Evolutionary conservation across 2,329 filamentous ascomycete species (phyloP).

Genomic region (Epichloe amarillans): DNA sequence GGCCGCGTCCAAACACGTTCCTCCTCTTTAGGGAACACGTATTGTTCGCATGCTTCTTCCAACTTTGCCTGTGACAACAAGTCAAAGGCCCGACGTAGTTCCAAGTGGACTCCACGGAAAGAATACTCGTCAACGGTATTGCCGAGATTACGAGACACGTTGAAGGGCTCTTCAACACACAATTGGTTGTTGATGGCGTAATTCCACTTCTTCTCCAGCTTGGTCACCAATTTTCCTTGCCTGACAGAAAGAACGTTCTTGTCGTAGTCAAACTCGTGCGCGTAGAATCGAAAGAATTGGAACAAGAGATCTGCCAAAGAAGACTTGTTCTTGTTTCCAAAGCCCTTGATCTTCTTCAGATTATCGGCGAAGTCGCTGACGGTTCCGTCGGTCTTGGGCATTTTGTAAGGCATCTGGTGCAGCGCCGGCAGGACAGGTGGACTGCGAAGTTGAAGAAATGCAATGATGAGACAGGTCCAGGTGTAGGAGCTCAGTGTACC

Average conservation of each 20-base stretch:
- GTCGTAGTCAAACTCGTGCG: conserved; percentile 84
- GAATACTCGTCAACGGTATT: conserved; percentile 95
- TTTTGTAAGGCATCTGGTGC: conserved; percentile 48
- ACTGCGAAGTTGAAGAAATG: conserved; percentile 78
- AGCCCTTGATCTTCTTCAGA: conserved; percentile 57
- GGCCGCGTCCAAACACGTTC: conserved; percentile 46
- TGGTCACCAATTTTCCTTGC: conserved; percentile 62
- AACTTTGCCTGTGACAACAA: conserved; percentile 67
- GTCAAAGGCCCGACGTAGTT: conserved; percentile 80
- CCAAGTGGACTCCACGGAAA: conserved; percentile 79
- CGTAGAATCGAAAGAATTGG: conserved; percentile 90
- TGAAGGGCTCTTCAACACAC: conserved; percentile 96
- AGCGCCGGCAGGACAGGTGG: conserved; percentile 76
- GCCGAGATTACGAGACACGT: conserved; percentile 73
- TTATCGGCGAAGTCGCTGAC: conserved; percentile 79
- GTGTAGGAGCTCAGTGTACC: conserved; percentile 96
- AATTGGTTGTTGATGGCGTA: conserved; percentile 66
- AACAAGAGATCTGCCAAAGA: conserved; percentile 79
- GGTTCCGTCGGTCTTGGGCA: conserved; percentile 46
- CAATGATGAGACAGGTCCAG: conserved; percentile 98
- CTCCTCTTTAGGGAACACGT: conserved; percentile 76
- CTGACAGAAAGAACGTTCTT: conserved; percentile 75
- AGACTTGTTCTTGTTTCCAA: conserved; percentile 68
- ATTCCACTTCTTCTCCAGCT: conserved; percentile 82
- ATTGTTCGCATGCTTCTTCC: conserved; percentile 75